These are phyloP conservation scores for Buddleja alternifolia DNA, from an alignment of 257 asterid species.

Conservation along the genomic window DNA sequence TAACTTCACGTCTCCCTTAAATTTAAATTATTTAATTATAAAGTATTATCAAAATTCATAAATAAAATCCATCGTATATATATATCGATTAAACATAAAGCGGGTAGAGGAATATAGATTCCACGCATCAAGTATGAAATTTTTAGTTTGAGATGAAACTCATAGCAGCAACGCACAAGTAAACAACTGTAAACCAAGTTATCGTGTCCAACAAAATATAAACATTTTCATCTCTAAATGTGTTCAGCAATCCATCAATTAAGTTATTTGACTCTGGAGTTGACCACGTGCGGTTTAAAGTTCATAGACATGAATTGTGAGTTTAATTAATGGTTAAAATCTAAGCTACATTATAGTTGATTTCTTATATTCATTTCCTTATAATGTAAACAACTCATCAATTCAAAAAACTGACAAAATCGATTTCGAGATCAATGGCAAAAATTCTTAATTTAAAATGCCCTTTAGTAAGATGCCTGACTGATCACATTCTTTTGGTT, in stretches of 20 bases:
- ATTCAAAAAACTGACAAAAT: neutral
- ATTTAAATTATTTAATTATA: neutral
- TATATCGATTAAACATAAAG: neutral
- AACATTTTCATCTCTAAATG: slow-evolving; percentile 1
- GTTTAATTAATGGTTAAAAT: no score
- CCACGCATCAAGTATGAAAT: neutral
- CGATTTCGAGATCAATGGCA: neutral
- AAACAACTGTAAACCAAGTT: slow-evolving; percentile 11
- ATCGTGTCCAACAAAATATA: neutral
- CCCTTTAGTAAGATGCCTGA: slow-evolving; percentile 2
- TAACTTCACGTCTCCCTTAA: neutral
- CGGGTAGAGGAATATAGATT: neutral
- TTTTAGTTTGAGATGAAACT: neutral
- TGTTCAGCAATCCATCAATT: neutral
- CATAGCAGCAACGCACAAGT: neutral
- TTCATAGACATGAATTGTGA: neutral
- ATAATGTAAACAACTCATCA: neutral
- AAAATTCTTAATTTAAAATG: neutral
- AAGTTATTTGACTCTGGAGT: neutral
- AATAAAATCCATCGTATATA: neutral
- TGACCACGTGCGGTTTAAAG: neutral
- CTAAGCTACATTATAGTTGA: no score
- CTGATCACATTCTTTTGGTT: slow-evolving; percentile 10
- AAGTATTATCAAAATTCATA: neutral
- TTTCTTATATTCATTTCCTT: neutral